A percentile compares a stretch with the other conserved stretches of the same genome.
Conservation (phyloP, 148 eudicot genomes). For the Hydrangea macrophylla region DNA sequence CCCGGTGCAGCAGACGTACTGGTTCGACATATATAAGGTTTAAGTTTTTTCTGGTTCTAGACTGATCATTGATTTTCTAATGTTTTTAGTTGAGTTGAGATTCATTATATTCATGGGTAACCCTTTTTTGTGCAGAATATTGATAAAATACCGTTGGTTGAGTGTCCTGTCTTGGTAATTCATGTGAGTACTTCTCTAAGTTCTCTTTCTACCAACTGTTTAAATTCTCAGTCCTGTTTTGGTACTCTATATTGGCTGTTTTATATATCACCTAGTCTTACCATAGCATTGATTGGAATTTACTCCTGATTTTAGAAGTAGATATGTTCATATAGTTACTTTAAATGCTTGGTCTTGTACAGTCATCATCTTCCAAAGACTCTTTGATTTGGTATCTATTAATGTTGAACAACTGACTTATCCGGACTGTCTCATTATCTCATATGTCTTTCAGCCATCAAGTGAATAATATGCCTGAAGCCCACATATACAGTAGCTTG, state of each 20-base stretch:
- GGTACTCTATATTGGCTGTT: background rate
- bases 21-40: constrained; percentile 98
- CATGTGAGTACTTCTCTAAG: constrained; percentile 63
- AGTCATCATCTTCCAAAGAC: too few relatives aligned
- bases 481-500: too few relatives aligned
- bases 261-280: background rate
- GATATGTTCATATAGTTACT: too few relatives aligned
- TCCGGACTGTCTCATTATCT: too few relatives aligned
- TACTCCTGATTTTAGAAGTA: too few relatives aligned
- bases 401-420: too few relatives aligned
- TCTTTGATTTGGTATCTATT: too few relatives aligned
- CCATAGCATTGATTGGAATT: constrained; percentile 1
- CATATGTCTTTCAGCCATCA: too few relatives aligned
- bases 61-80: constrained; percentile 2
- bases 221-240: too few relatives aligned
- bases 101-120: background rate
- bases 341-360: too few relatives aligned
- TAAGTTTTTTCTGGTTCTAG: background rate
- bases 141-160: background rate
- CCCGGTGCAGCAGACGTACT: constrained; percentile 80
- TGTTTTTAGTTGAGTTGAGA: background rate
- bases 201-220: background rate
- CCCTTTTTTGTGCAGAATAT: constrained; percentile 35
- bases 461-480: too few relatives aligned
- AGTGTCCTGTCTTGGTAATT: constrained; percentile 68